Base-by-base conservation (phyloP, 2,329 filamentous ascomycete genomes). In the Neonectria punicea region DNA sequence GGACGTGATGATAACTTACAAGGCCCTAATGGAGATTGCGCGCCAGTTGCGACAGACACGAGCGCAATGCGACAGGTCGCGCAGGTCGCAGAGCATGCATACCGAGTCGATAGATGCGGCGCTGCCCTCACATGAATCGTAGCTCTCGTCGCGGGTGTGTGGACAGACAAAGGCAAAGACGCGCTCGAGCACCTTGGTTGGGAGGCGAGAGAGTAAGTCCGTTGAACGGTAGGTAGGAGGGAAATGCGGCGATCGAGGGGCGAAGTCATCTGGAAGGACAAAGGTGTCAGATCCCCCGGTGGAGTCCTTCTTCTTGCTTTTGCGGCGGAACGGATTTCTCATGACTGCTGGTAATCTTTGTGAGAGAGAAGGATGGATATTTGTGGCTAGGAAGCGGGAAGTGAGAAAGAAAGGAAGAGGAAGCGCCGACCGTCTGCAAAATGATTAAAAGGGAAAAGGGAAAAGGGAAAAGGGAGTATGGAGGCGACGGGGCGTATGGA, bases 81-180 rank as follows among this genome's bases (percentile, higher is more conserved):
- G 90, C 83, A 96, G 86, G 81, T 97, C 93, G 82, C 95, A 98
- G 71, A 97, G 89, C 92, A 96, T 95, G 82, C 95, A 98, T 61
- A 89, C 90, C 81, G 93, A 90, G 71, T 92, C 91, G 54, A 89
- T 86, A 20, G 63, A 55, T 34, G 65, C 69, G 70, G 91, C 89
- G 65, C 91, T 93, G 74, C 92, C 87, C 82, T 98, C 95, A 75
- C 92, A 95, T 46, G 90, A 90, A 70, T 93, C 90, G 79, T 96
- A 97, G 65, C 86, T 90, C 76, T 90, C 85, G 80, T 98, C 94
- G 58, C 83, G 81, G 39, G 89, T 83, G 79, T 98, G 95, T 8
- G 94, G 94, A 74, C 94, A 98, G 61, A 98, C 90, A 70, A 89
- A 89, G 73, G 86, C 81, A 78, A 98, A 95, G 76, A 98, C 94